Conservation (phyloP, 495 filamentous ascomycete genomes). For the Aspergillus sclerotiicarbonarius region DNA sequence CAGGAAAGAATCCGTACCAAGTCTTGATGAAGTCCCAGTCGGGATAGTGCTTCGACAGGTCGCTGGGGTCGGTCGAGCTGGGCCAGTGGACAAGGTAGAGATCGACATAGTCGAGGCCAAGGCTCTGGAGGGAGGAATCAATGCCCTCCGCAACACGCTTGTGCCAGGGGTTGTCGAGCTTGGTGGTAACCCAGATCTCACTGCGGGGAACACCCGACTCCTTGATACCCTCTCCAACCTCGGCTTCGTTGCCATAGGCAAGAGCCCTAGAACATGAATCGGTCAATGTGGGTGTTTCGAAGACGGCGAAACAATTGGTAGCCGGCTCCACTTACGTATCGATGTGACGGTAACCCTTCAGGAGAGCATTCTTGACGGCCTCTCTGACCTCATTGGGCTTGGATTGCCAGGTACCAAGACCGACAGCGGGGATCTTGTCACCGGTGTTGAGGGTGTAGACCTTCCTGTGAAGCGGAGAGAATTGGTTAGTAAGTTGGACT, state of each 20-base stretch:
- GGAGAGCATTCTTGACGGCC: constrained; percentile 74
- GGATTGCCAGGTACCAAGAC: constrained; percentile 82
- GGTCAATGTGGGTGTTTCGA: background rate
- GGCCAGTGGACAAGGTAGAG: constrained; percentile 90
- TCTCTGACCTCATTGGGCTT: constrained; percentile 60
- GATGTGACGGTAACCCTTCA: constrained; percentile 70
- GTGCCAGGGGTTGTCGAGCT: constrained; percentile 83
- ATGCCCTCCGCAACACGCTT: constrained; percentile 68
- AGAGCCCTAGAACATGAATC: constrained; percentile 50
- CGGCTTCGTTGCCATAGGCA: constrained; percentile 81
- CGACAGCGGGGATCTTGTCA: constrained; percentile 73
- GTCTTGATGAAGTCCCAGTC: constrained; percentile 83
- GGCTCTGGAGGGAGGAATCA: constrained; percentile 62
- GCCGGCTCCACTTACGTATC: constrained; percentile 47
- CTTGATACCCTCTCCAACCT: constrained; percentile 76
- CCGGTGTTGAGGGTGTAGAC: constrained; percentile 78
- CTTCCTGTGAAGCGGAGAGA: constrained; percentile 38
- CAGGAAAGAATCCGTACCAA: constrained; percentile 44
- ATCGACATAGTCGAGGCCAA: constrained; percentile 77
- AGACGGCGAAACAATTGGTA: background rate
- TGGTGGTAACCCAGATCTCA: constrained; percentile 85
- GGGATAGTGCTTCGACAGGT: constrained; percentile 54
- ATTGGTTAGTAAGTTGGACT: background rate
- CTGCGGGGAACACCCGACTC: constrained; percentile 77
- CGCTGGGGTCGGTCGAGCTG: constrained; percentile 56